Evolutionary conservation across 371 early-diverging fungal genomes (phyloP).

Genomic region (Apophysomyces trapeziformis): DNA sequence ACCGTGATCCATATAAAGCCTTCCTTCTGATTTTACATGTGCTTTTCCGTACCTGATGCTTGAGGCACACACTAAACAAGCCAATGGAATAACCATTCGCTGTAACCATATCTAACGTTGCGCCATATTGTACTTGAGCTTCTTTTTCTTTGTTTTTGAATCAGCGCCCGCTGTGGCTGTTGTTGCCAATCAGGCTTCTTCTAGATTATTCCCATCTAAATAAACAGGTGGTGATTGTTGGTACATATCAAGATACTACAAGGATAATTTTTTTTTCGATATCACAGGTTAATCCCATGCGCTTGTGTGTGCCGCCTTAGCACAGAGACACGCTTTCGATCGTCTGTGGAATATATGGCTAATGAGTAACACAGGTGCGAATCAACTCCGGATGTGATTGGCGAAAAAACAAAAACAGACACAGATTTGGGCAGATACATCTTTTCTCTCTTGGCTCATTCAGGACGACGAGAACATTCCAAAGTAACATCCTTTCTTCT

Average conservation of each 20-base stretch:
- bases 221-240: background rate
- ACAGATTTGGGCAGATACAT: constrained; percentile 4
- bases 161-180: constrained; percentile 6
- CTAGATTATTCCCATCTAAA: background rate
- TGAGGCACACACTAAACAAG: background rate
- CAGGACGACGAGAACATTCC: constrained; percentile 9
- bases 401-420: constrained; percentile 12
- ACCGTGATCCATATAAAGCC: constrained; percentile 3
- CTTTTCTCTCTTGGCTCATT: constrained; percentile 8
- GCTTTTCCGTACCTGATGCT: background rate
- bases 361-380: constrained; percentile 2
- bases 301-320: background rate
- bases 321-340: background rate
- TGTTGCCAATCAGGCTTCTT: background rate
- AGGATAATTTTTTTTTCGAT: background rate
- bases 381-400: constrained; percentile 12
- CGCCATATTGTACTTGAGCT: background rate
- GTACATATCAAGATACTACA: background rate
- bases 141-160: background rate
- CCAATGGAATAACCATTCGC: background rate
- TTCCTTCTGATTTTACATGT: constrained; percentile 6
- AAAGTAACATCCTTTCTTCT: background rate
- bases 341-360: background rate
- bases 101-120: background rate
- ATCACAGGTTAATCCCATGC: constrained; percentile 7